phyloP scores from a whole-genome alignment of 2,329 filamentous ascomycete species.

The Chaetoscypha palmicola region DNA sequence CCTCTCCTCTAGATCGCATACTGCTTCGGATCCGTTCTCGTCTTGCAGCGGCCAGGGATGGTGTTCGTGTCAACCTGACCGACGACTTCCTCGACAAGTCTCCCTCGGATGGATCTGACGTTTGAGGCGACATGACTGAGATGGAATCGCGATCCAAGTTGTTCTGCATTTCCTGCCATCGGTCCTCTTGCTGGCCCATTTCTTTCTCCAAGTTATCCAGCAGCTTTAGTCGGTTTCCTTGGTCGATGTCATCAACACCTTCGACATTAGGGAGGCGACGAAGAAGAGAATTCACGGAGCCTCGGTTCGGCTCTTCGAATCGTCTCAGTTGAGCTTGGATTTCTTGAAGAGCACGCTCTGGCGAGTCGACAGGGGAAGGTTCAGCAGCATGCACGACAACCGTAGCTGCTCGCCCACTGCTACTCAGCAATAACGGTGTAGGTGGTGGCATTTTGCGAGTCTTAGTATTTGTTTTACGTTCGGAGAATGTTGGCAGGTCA shows the following conservation, averaged over 20 bases:
- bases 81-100: constrained; percentile 20
- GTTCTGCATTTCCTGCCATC: constrained; percentile 52
- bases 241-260: constrained; percentile 6
- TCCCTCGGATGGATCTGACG: constrained; percentile 11
- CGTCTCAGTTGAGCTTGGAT: constrained; percentile 29
- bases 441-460: constrained; percentile 50
- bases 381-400: constrained; percentile 36
- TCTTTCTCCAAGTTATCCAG: constrained; percentile 55
- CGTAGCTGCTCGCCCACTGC: constrained; percentile 35
- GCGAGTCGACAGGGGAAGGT: constrained; percentile 26
- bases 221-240: constrained; percentile 30
- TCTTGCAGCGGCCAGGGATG: constrained; percentile 35
- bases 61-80: constrained; percentile 30
- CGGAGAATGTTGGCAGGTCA: constrained; percentile 51
- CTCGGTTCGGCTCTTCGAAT: constrained; percentile 26
- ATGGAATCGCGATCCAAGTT: constrained; percentile 36
- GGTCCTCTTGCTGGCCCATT: constrained; percentile 52
- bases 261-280: constrained; percentile 18
- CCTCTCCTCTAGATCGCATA: constrained; percentile 25
- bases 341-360: constrained; percentile 24
- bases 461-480: constrained; percentile 38
- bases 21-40: constrained; percentile 34
- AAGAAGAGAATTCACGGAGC: constrained; percentile 25
- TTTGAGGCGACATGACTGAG: constrained; percentile 20
- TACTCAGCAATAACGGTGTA: constrained; percentile 45